These are phyloP conservation scores for Populus trichocarpa DNA, from an alignment of 441 rosid species.

Conservation along the genomic window DNA sequence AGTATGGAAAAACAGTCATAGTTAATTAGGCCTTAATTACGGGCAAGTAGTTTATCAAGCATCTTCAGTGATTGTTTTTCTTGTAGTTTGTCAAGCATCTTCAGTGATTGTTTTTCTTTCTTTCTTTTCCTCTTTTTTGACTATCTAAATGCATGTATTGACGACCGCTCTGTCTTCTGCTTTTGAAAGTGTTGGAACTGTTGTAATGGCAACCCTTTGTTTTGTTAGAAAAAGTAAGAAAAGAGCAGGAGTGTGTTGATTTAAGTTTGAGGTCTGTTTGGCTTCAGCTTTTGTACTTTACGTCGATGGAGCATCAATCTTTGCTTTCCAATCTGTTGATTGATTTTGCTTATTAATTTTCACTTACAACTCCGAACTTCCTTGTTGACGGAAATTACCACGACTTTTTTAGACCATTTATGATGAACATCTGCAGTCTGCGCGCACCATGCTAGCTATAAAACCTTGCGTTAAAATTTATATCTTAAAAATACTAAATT, in stretches of 20 bases:
- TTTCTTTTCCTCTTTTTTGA: neutral
- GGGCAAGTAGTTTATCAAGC: neutral
- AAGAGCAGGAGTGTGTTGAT: slow-evolving; percentile 27
- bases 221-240: slow-evolving; percentile 7
- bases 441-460: neutral
- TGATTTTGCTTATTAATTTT: too few relatives aligned
- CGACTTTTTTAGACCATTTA: neutral
- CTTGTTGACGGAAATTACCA: neutral
- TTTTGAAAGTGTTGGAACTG: neutral
- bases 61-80: neutral
- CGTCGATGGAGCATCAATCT: too few relatives aligned
- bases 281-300: too few relatives aligned
- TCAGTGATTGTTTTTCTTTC: neutral
- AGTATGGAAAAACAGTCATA: neutral
- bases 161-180: slow-evolving; percentile 15
- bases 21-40: neutral
- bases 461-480: too few relatives aligned
- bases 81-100: neutral
- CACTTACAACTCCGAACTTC: too few relatives aligned
- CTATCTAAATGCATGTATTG: neutral
- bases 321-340: neutral
- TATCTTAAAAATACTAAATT: too few relatives aligned
- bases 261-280: neutral
- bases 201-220: neutral
- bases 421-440: neutral